Evolutionary conservation across 2,329 filamentous ascomycete species (phyloP), one percentile per base, ranked within the genome.

Genomic region (Chalaropsis thielavioides): DNA sequence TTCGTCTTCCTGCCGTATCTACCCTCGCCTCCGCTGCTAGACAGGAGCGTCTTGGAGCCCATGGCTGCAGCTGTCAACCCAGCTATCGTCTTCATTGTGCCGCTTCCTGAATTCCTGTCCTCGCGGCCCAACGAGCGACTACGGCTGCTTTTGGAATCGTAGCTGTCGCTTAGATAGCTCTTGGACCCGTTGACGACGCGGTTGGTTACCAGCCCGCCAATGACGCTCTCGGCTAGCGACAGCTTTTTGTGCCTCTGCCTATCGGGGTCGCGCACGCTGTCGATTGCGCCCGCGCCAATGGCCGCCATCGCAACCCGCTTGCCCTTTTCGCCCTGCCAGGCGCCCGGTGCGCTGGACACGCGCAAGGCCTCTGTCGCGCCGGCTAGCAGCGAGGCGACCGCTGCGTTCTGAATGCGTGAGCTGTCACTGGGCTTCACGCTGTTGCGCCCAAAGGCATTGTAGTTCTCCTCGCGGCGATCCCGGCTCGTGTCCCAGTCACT

Each of bases 291-390:
- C 67, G 92, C 91, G 75, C 90, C 88, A 31, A 83, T 82, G 31
- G 92, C 92, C 60, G 91, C 92, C 24, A 92, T 96, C 61, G 95
- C 82, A 67, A 97, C 84, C 63, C 92, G 90, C 78, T 91, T 94
- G 69, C 91, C 90, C 76, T 96, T 96, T 68, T 89, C 88, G 44
- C 92, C 92, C 68, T 86, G 88, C 91, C 92, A 96, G 54, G 87
- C 83, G 64, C 92, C 92, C 1, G 90, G 88, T 68, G 94, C 88
- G 71, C 92, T 95, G 73, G 92, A 86, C 65, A 91, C 86, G 68
- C 90, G 87, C 80, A 95, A 95, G 51, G 92, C 92, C 75, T 96
- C 92, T 64, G 91, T 88, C 49, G 92, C 92, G 70, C 91, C 92
- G 38, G 92, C 92, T 59, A 95, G 83, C 46, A 96, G 80, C 22